A percentile compares a stretch with the other conserved stretches of the same genome.
phyloP scores from a whole-genome alignment of 2,329 filamentous ascomycete species.

The Paraphoma chrysanthemicola region DNA sequence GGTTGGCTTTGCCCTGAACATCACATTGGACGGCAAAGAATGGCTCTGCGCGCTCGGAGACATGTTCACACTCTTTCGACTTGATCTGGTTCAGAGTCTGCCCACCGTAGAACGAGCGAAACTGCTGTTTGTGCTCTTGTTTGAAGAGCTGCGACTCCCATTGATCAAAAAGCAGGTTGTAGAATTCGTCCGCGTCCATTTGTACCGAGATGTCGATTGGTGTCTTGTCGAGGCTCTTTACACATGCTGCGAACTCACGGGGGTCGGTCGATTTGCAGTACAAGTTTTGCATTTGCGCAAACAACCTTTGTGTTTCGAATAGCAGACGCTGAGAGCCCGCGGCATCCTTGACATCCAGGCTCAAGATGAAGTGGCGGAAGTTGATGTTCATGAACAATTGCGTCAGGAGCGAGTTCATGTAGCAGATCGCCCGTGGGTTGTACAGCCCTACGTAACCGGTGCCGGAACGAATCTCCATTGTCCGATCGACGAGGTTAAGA shows the following conservation, averaged over 20 bases:
- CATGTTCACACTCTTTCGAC: constrained; percentile 91
- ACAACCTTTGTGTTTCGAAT: constrained; percentile 78
- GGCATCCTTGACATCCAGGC: constrained; percentile 59
- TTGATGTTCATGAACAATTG: constrained; percentile 95
- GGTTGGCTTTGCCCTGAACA: constrained; percentile 85
- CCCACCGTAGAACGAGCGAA: constrained; percentile 88
- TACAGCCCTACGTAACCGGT: constrained; percentile 88
- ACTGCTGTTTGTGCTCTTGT: constrained; percentile 70
- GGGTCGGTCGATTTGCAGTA: constrained; percentile 78
- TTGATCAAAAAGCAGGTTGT: constrained; percentile 89
- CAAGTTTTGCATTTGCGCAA: constrained; percentile 85
- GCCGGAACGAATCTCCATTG: constrained; percentile 72
- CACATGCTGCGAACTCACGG: constrained; percentile 72
- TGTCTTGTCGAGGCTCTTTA: constrained; percentile 82
- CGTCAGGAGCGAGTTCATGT: constrained; percentile 91
- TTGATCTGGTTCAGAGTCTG: constrained; percentile 94
- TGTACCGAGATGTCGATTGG: constrained; percentile 87
- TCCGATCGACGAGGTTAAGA: constrained; percentile 62
- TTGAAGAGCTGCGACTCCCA: constrained; percentile 82
- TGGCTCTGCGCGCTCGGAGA: constrained; percentile 87
- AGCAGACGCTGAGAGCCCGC: constrained; percentile 71
- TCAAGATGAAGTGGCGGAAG: constrained; percentile 84
- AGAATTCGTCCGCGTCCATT: constrained; percentile 99
- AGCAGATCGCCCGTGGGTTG: constrained; percentile 96
- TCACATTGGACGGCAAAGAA: constrained; percentile 97